A percentile compares a stretch with the other conserved stretches of the same genome.
Evolutionary conservation across 2,329 filamentous ascomycete species (phyloP).

Genomic region (Paecilomyces formosus): DNA sequence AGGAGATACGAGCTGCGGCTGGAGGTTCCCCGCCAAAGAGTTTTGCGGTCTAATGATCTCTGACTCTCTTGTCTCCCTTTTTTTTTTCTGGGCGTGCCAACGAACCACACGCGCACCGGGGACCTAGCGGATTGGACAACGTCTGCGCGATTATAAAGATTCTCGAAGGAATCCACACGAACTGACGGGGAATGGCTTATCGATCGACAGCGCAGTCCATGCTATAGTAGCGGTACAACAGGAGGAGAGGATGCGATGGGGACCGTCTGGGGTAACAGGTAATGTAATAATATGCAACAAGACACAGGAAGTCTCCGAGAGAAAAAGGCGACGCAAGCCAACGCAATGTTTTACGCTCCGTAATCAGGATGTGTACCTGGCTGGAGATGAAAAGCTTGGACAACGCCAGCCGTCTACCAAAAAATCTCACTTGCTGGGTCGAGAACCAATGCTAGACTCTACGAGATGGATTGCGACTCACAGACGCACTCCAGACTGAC

Average conservation of each 20-base stretch:
- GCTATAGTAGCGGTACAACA: not conserved
- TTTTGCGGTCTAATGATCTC: slow-evolving; percentile 10
- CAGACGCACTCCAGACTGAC: not conserved
- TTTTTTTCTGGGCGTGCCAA: not conserved
- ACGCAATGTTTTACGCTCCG: not conserved
- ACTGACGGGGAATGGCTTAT: not conserved
- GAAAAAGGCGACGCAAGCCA: not conserved
- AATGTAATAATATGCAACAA: not conserved
- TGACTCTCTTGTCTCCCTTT: not conserved
- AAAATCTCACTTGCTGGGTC: not conserved
- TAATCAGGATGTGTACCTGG: not conserved
- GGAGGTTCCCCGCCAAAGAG: slow-evolving; percentile 16
- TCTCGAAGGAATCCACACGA: not conserved
- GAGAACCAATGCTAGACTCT: not conserved
- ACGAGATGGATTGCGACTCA: not conserved
- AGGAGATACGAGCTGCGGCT: not conserved
- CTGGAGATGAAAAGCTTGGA: not conserved
- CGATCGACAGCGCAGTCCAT: not conserved
- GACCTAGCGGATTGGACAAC: not conserved
- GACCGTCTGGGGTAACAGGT: not conserved
- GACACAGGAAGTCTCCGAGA: not conserved
- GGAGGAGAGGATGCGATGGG: not conserved
- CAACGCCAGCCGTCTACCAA: not conserved
- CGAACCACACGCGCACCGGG: not conserved
- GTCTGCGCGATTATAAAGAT: not conserved